phyloP scores from a whole-genome alignment of 1,284 basidiomycete species.

The Rhodotorula sp. region DNA sequence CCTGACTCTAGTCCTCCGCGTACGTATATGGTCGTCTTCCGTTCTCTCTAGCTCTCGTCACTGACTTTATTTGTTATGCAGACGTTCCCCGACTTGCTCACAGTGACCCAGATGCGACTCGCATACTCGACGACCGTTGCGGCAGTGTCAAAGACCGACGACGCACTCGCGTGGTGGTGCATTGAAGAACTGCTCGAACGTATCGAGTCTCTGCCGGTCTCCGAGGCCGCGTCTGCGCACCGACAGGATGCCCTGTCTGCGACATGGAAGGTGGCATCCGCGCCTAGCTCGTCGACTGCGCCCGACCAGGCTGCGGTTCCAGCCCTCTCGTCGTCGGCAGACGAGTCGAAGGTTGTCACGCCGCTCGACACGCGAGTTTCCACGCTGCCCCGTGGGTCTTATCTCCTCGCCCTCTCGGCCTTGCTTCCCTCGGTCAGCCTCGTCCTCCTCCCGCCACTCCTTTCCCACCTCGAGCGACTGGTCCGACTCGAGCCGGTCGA shows the following conservation, averaged over 20 bases:
- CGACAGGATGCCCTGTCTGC: not conserved
- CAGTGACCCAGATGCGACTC: constrained; percentile 37
- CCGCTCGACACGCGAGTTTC: constrained; percentile 26
- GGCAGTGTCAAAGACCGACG: constrained; percentile 28
- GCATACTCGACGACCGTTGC: constrained; percentile 38
- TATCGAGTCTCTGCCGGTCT: constrained; percentile 14
- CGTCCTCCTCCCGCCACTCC: constrained; percentile 23
- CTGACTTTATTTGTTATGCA: not conserved
- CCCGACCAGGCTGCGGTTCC: no score
- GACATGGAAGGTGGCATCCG: no score
- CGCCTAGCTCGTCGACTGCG: not conserved
- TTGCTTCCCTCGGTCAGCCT: constrained; percentile 38
- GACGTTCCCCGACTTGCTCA: constrained; percentile 35
- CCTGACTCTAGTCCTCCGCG: constrained; percentile 29
- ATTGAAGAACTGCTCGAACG: constrained; percentile 28
- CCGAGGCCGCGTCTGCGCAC: not conserved
- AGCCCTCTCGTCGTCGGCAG: not conserved
- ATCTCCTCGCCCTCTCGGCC: constrained; percentile 41
- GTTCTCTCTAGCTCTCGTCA: not conserved
- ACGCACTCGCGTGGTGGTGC: constrained; percentile 38
- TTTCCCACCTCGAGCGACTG: constrained; percentile 24
- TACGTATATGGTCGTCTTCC: not conserved
- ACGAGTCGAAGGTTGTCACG: not conserved
- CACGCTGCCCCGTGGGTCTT: constrained; percentile 28
- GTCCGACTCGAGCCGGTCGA: constrained; percentile 16